Evolutionary conservation across 2,329 filamentous ascomycete genomes (phyloP).

Genomic region (Exophiala sideris): DNA sequence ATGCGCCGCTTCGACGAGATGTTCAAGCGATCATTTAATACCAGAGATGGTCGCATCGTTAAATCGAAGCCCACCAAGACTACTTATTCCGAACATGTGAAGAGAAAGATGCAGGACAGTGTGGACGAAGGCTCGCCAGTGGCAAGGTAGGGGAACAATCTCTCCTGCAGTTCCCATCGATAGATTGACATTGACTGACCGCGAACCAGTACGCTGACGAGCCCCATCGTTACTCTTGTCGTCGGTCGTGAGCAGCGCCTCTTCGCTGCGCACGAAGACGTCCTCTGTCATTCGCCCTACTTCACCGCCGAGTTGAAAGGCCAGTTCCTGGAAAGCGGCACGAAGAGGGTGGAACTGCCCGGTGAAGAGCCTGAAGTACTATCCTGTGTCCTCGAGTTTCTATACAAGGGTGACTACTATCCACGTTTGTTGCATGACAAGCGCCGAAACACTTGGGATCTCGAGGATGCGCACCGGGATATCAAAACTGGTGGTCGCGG

Average conservation of each 20-base stretch:
- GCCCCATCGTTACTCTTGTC: conserved; percentile 80
- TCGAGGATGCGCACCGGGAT: conserved; percentile 65
- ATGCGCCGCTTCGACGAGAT: conserved; percentile 54
- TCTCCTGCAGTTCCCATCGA: background rate
- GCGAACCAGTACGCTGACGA: conserved; percentile 49
- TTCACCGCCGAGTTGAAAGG: conserved; percentile 70
- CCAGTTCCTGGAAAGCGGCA: conserved; percentile 62
- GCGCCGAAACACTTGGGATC: conserved; percentile 81
- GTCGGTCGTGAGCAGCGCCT: conserved; percentile 81
- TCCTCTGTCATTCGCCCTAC: conserved; percentile 80
- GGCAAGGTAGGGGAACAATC: conserved; percentile 33
- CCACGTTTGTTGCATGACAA: conserved; percentile 84
- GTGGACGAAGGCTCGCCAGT: conserved; percentile 56
- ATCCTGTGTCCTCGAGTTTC: conserved; percentile 89
- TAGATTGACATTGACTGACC: conserved; percentile 29
- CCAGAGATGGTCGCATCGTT: conserved; percentile 74
- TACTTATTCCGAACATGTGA: conserved; percentile 71
- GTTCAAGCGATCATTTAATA: conserved; percentile 90
- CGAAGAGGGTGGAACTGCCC: conserved; percentile 75
- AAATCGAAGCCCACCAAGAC: conserved; percentile 81
- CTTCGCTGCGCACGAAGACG: conserved; percentile 93
- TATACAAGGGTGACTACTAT: conserved; percentile 96
- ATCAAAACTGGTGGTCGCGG: conserved; percentile 57
- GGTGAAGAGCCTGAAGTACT: conserved; percentile 83
- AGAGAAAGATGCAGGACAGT: conserved; percentile 84